Conservation (phyloP, 2,329 filamentous ascomycete species). For the Aspergillus pseudoterreus region DNA sequence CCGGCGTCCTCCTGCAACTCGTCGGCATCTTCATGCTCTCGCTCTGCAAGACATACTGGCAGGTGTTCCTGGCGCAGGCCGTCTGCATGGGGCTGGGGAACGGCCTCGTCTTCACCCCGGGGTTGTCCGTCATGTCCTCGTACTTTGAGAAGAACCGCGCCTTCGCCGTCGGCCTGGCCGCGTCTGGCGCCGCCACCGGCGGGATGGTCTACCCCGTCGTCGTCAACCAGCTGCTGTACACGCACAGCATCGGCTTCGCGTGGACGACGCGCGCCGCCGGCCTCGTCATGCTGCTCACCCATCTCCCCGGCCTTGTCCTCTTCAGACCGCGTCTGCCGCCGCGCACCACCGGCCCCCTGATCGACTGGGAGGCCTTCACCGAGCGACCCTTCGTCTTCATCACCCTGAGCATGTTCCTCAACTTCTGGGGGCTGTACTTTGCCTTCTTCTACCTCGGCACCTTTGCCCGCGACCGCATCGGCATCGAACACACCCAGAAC, state of each 20-base stretch:
- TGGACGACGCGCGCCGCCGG: conserved; percentile 47
- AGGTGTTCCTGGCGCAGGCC: conserved; percentile 47
- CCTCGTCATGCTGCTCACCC: conserved; percentile 42
- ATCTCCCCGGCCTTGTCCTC: conserved; percentile 36
- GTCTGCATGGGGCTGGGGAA: conserved; percentile 41
- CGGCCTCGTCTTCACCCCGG: conserved; percentile 41
- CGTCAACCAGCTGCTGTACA: conserved; percentile 36
- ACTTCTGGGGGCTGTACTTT: conserved; percentile 54
- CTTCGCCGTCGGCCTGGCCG: conserved; percentile 37
- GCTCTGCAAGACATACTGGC: conserved; percentile 42
- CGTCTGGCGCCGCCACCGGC: conserved; percentile 37
- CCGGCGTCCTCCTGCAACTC: conserved; percentile 28
- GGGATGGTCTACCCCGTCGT: conserved; percentile 47
- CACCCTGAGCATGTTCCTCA: conserved; percentile 42
- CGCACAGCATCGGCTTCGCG: conserved; percentile 39
- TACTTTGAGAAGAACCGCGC: conserved; percentile 41
- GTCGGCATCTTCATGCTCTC: conserved; percentile 46
- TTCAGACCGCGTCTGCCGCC: conserved; percentile 6
- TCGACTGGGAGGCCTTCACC: conserved; percentile 56
- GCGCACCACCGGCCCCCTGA: conserved; percentile 47
- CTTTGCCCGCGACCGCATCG: conserved; percentile 44
- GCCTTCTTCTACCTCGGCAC: conserved; percentile 58
- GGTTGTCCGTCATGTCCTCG: conserved; percentile 35
- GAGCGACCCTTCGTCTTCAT: conserved; percentile 55
- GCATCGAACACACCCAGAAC: conserved; percentile 49